phyloP scores from a whole-genome alignment of 2,329 filamentous ascomycete genomes.

The Cercospora sp. region DNA sequence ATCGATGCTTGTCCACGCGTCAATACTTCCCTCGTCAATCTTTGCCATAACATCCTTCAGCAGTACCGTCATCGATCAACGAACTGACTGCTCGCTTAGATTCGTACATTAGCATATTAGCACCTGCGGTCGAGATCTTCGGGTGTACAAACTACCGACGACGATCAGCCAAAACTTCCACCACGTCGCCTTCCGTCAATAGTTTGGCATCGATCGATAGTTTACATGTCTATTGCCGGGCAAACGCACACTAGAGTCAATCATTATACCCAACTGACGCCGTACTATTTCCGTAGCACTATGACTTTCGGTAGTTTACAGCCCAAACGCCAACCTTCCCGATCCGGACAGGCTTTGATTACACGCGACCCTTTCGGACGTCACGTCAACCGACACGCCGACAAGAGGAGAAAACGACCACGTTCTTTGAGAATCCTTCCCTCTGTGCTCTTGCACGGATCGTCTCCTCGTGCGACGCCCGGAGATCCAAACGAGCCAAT shows the following conservation, averaged over 20 bases:
- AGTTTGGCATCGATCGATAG: constrained; percentile 8
- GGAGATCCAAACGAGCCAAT: constrained; percentile 3
- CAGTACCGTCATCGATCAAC: background rate
- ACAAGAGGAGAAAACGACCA: background rate
- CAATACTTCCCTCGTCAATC: background rate
- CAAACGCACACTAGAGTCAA: constrained; percentile 6
- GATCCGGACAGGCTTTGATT: constrained; percentile 11
- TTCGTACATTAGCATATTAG: background rate
- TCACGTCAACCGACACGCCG: background rate
- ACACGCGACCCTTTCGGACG: constrained; percentile 2
- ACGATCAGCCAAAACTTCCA: constrained; percentile 1
- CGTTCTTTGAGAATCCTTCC: background rate
- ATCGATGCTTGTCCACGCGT: background rate
- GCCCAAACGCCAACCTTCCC: constrained; percentile 10
- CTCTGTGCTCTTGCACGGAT: background rate
- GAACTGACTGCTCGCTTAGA: background rate
- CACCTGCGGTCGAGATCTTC: background rate
- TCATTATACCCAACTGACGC: constrained; percentile 6
- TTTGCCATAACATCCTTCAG: background rate
- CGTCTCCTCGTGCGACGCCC: background rate
- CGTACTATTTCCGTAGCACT: constrained; percentile 13
- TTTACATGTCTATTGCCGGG: constrained; percentile 4
- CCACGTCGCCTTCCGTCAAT: constrained; percentile 11
- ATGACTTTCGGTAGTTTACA: constrained; percentile 3
- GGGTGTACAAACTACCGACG: background rate